Conservation (phyloP, 768 basidiomycete genomes). For the Dioszegia hungarica region DNA sequence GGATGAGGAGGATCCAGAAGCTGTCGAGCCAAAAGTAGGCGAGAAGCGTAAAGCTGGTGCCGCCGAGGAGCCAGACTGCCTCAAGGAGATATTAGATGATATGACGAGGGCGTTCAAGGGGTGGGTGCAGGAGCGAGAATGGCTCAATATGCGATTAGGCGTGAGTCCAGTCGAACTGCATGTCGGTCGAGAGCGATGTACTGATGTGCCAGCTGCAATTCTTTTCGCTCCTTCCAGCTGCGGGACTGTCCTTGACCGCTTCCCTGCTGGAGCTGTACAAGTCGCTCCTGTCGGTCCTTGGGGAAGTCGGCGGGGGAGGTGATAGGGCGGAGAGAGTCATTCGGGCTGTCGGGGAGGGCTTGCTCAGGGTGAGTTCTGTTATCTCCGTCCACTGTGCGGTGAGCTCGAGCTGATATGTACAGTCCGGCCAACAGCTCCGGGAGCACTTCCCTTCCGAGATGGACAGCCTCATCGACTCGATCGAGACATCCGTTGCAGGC, state of each 20-base stretch:
- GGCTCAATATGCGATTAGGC: conserved; percentile 82
- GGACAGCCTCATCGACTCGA: conserved; percentile 64
- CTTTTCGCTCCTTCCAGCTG: conserved; percentile 79
- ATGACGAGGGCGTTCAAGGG: conserved; percentile 86
- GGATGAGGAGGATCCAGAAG: conserved; percentile 53
- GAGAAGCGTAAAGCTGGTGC: conserved; percentile 50
- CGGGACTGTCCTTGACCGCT: conserved; percentile 66
- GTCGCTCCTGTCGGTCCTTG: conserved; percentile 74
- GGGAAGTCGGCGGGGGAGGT: conserved; percentile 42
- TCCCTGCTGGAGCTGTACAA: conserved; percentile 77
- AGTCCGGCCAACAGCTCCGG: conserved; percentile 69
- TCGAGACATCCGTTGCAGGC: conserved; percentile 65
- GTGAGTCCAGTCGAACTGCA: too few species aligned
- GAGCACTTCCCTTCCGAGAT: conserved; percentile 59
- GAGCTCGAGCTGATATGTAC: neutral
- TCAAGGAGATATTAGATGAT: conserved; percentile 73
- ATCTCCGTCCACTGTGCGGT: too few species aligned
- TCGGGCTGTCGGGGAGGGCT: conserved; percentile 42
- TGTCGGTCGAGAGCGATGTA: too few species aligned
- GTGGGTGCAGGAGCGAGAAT: conserved; percentile 79
- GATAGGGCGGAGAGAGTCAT: conserved; percentile 43
- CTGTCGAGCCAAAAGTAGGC: conserved; percentile 36
- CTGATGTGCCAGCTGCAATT: conserved; percentile 68
- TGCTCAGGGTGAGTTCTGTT: conserved; percentile 34
- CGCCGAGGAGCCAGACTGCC: conserved; percentile 53